Conservation (phyloP, 345 rosid species). For the Triadica sebifera region DNA sequence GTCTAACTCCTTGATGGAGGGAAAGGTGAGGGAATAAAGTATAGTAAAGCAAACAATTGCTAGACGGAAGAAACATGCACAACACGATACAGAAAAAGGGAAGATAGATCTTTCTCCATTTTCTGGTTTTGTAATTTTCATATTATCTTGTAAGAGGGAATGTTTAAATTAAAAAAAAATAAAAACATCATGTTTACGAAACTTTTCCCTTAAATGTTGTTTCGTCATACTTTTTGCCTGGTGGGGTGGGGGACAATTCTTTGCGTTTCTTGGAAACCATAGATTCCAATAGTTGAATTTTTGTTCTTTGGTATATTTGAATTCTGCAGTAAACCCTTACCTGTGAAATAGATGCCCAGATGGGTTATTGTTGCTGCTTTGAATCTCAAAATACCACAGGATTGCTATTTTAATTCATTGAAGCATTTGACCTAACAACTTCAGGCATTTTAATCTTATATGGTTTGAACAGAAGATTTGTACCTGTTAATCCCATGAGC, state of each 20-base stretch:
- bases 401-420: neutral
- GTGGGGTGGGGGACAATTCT: neutral
- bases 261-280: conserved; percentile 6
- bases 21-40: neutral
- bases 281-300: neutral
- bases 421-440: neutral
- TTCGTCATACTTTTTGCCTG: neutral
- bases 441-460: neutral
- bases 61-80: neutral
- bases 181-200: neutral
- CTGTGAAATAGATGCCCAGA: neutral
- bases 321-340: too few species aligned
- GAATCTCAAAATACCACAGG: neutral
- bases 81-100: conserved; percentile 1
- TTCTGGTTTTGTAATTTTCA: neutral
- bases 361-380: too few species aligned
- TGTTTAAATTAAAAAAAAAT: neutral
- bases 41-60: neutral
- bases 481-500: too few species aligned
- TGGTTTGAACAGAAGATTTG: too few species aligned
- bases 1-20: too few species aligned
- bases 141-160: neutral
- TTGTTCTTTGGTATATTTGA: neutral
- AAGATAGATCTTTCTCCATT: neutral
- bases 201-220: neutral